Evolutionary conservation across 1,139 yeast species (phyloP), one percentile per base, ranked within the genome.

Genomic region (Magnusiomyces suaveolens): DNA sequence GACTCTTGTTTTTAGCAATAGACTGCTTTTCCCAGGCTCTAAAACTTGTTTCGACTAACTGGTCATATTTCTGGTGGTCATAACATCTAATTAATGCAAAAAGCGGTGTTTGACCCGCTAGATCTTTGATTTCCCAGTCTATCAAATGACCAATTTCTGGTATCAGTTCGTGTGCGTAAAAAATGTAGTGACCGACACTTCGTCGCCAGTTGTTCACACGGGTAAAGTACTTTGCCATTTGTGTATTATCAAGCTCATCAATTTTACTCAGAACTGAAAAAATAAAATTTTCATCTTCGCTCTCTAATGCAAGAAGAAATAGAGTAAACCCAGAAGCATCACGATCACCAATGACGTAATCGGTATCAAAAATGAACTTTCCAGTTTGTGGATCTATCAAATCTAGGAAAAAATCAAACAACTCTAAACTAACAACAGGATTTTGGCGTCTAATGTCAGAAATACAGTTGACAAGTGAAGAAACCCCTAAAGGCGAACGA

Each of bases 1-100:
- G 16, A 4, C n/a, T 26, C 16, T 3, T 10, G 16, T 32, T 43
- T 46, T 46, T 24, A 18, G 38, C 8, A 2, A 46, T 6, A 20
- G 48, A 46, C 18, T 46, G 23, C 16, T 38, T 16, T 29, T 52
- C 56, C 65, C 67, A 63, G 2, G 78, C 72, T 0, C 66, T 60
- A 55, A 85, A 76, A 0, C 82, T 80, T 1, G 65, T 66, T 16
- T 64, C 59, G 2, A 87, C 68, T 62, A 89, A 67, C 1, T 66
- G 66, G 1, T 72, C 67, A 65, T 90, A 90, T 29, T 80, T 69
- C 0, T 79, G 71, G 61, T 87, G 92, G 65, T 90, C 97, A 68
- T 90, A 90, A 59, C 92, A 82, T 51, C 96, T 73, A 61, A 88
- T 81, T 3, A 87, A 68, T 4, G 87, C 78, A 67, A 86, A 82